A percentile compares a stretch with the other conserved stretches of the same genome.
These are phyloP conservation scores for Pythium plurisporium DNA, from an alignment of 352 stramenopile genomes.

Conservation along the genomic window DNA sequence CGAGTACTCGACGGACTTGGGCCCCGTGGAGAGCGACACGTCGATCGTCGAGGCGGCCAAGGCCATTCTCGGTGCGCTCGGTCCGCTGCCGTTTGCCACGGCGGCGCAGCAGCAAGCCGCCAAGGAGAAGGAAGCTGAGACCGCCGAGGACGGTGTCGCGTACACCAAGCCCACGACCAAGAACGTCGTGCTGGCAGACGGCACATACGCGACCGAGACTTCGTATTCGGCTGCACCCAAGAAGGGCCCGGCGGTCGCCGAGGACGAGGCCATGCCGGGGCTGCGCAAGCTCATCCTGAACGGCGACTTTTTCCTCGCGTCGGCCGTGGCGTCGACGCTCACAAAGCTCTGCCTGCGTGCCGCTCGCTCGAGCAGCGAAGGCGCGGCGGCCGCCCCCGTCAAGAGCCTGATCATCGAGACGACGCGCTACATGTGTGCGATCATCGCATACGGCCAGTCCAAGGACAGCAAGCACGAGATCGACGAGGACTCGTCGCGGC, in stretches of 20 bases:
- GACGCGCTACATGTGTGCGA: conserved; percentile 67
- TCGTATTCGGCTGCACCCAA: conserved; percentile 55
- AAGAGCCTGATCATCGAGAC: conserved; percentile 74
- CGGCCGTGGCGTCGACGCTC: conserved; percentile 89
- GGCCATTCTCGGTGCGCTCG: conserved; percentile 88
- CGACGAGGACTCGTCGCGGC: conserved; percentile 93
- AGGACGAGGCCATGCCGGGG: conserved; percentile 62
- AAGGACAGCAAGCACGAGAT: conserved; percentile 83
- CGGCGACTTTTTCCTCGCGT: conserved; percentile 97
- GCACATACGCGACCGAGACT: conserved; percentile 99
- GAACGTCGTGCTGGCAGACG: conserved; percentile 98
- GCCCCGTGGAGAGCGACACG: conserved; percentile 46
- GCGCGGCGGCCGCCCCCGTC: conserved; percentile 37
- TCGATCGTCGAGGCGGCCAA: conserved; percentile 71
- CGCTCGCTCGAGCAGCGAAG: conserved; percentile 48
- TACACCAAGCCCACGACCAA: conserved; percentile 94
- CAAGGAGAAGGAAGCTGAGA: conserved; percentile 14
- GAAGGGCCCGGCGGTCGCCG: conserved; percentile 27
- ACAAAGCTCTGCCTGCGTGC: conserved; percentile 96
- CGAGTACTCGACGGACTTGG: conserved; percentile 82
- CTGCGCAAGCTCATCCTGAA: conserved; percentile 88
- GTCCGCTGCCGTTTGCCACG: conserved; percentile 65
- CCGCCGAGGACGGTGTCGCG: conserved; percentile 29
- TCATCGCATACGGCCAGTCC: conserved; percentile 68
- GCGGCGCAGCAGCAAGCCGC: conserved; percentile 25